Base-by-base conservation (phyloP, 192 early-diverging fungal genomes). In the Coemansia sp. region DNA sequence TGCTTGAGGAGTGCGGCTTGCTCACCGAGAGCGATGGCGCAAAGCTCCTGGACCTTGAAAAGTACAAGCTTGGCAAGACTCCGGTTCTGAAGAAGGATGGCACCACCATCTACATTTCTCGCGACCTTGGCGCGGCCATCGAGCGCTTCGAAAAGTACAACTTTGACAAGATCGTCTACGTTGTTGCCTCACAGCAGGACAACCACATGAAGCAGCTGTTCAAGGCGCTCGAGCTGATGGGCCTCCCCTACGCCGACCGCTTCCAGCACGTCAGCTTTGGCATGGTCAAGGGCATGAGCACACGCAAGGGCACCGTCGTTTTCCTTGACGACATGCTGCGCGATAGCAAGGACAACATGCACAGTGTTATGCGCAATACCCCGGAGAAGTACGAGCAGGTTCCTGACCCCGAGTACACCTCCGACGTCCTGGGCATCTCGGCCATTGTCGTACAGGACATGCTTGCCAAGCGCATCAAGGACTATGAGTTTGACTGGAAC, bases 271-370 rank as follows among this genome's bases (percentile, higher is more conserved):
- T 98, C 68, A 91, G 87, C 78, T 99, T 94, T 78, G 97, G 97
- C 35, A 81, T 95, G 86, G 93, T 99, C 56, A 84, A 87, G 67
- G 89, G 88, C 77, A 96, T 99, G 91, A 93, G 87, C 65, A 99
- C 97, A 21, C 93, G 95, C 59, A 95, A 89, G 77, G 96, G 97
- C 59, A 95, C 86, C 18, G 94, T 89, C 19, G 91, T 98, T 26
- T 95, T 97, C 81, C 85, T 99, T 63, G 92, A 96, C 60, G 94
- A 99, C 41, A 93, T 99, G 67, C 83, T 99, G 18, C 83, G 89
- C 50, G 84, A 91, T 50, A 88, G 90, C 58, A 87, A 92, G 69
- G 90, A 93, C 41, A 83, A 85, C 35, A 95, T 97, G 90, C 91
- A 93, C 76, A 85, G 84, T 7, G 91, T 95, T 0, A 98, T 98